Conservation (phyloP, 805 yeast genomes). For the Debaryomyces prosopidis region DNA sequence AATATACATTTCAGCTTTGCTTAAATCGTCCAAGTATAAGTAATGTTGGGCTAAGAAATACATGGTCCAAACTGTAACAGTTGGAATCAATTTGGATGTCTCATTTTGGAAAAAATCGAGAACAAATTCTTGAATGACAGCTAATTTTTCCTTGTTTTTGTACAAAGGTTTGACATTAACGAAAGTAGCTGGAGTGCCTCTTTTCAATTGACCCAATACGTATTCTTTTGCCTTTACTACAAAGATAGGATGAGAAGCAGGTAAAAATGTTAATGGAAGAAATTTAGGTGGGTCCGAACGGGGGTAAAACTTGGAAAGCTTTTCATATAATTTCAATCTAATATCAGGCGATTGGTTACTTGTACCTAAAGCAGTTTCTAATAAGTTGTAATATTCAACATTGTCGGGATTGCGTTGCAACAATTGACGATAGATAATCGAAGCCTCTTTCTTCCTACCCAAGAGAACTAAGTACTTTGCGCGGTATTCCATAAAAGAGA, state of each 20-base stretch:
- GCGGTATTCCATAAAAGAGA: constrained; percentile 61
- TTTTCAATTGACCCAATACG: constrained; percentile 58
- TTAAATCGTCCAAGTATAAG: constrained; percentile 54
- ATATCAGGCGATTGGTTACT: constrained; percentile 41
- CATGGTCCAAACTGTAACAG: constrained; percentile 63
- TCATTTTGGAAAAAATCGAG: constrained; percentile 41
- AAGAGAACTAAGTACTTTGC: constrained; percentile 64
- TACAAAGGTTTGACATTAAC: constrained; percentile 82
- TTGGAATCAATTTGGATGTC: constrained; percentile 39
- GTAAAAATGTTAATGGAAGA: constrained; percentile 73
- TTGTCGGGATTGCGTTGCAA: constrained; percentile 87
- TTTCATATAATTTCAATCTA: constrained; percentile 62
- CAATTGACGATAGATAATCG: constrained; percentile 63
- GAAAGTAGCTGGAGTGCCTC: constrained; percentile 91
- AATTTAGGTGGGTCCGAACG: constrained; percentile 76
- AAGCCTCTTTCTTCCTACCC: constrained; percentile 63
- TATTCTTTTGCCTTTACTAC: constrained; percentile 51
- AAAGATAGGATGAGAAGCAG: constrained; percentile 52
- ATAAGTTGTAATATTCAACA: constrained; percentile 57
- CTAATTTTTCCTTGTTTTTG: constrained; percentile 37
- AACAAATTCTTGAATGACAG: constrained; percentile 56
- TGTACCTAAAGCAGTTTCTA: constrained; percentile 67
- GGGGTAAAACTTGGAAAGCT: constrained; percentile 71
- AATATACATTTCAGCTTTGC: constrained; percentile 55
- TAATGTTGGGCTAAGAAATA: constrained; percentile 81